Base-by-base conservation (phyloP, 169 alveolate genomes). In the Eimeria maxima region DNA sequence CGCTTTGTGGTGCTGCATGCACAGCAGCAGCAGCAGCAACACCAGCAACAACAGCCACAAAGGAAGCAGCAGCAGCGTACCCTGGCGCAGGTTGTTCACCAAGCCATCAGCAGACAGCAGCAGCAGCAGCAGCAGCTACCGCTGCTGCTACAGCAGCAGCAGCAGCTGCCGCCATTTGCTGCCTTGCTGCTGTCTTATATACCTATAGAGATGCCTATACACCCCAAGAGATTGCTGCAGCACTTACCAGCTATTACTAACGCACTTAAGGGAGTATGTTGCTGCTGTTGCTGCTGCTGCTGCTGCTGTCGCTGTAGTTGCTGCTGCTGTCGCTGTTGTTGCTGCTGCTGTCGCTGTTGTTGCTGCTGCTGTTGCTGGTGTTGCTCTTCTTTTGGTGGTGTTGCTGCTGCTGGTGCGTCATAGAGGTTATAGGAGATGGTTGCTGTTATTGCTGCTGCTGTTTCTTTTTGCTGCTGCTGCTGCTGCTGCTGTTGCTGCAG, bases 401-500 rank as follows among this genome's bases (percentile, higher is more conserved):
- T 18, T 11, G 20, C 38, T 8, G 29, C 63, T 33, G 11, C n/a
- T 27, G 16, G 8, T 18, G 29, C 10, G 86, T 20, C 3, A 50
- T 50, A 38, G 86, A 16, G 14, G 24, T 10, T 13, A 1, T 74
- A 18, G 1, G 38, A 1, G 1, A 24, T n/a, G n/a, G 29, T 7
- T 81, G 71, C 73, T 81, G 90, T 73, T 47, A 44, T 24, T 24
- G 67, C 13, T 81, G 90, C 73, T n/a, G 90, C 90, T 81, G 90
- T 18, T 60, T 11, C n/a, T 11, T 60, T 20, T 53, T 81, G 89
- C 89, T 50, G 71, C 44, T 24, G 47, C 47, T 81, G 44, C 89
- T 81, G 89, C 89, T 50, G 71, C 44, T 24, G 47, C 47, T 81
- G 44, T n/a, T 81, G 90, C 71, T 81, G 90, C 90, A 81, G 90